Percentiles rank a stretch among this genome's conserved stretches.
Evolutionary conservation across 305 asterid species (phyloP).

Genomic region (Fraxinus albicans): DNA sequence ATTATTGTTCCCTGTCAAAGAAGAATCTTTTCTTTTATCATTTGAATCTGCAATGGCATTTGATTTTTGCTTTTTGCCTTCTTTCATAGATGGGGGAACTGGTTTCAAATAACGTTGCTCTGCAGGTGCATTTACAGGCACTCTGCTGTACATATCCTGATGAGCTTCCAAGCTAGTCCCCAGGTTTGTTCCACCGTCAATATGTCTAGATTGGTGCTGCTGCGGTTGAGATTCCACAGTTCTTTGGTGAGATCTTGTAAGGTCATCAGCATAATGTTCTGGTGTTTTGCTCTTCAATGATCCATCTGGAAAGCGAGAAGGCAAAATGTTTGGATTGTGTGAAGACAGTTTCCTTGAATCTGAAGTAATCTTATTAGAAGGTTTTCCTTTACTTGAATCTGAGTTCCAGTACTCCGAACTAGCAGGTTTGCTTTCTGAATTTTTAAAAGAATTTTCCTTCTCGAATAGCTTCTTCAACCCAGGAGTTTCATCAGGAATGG

Average conservation of each 20-base stretch:
- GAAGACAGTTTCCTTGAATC: conserved; percentile 54
- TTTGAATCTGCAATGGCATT: conserved; percentile 46
- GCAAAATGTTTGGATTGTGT: conserved; percentile 36
- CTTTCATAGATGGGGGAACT: conserved; percentile 50
- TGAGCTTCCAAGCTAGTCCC: conserved; percentile 40
- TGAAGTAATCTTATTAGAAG: conserved; percentile 41
- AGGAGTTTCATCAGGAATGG: conserved; percentile 51
- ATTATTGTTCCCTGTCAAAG: conserved; percentile 53
- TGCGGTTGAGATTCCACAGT: conserved; percentile 42
- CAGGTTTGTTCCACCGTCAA: conserved; percentile 42
- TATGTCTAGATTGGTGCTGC: conserved; percentile 44
- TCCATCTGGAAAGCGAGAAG: conserved; percentile 47
- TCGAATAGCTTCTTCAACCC: conserved; percentile 54
- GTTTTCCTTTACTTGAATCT: conserved; percentile 51
- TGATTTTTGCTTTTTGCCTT: conserved; percentile 59
- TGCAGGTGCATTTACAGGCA: conserved; percentile 38
- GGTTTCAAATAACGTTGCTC: conserved; percentile 47
- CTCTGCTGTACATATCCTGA: conserved; percentile 51
- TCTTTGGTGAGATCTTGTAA: conserved; percentile 48
- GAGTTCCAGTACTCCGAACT: conserved; percentile 63
- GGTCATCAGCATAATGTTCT: conserved; percentile 51
- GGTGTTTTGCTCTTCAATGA: conserved; percentile 51
- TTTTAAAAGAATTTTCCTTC: conserved; percentile 57
- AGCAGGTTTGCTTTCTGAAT: conserved; percentile 43
- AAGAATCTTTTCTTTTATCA: conserved; percentile 56